These are phyloP conservation scores for Teunomyces panamensis DNA, from an alignment of 805 yeast genomes.

Conservation along the genomic window DNA sequence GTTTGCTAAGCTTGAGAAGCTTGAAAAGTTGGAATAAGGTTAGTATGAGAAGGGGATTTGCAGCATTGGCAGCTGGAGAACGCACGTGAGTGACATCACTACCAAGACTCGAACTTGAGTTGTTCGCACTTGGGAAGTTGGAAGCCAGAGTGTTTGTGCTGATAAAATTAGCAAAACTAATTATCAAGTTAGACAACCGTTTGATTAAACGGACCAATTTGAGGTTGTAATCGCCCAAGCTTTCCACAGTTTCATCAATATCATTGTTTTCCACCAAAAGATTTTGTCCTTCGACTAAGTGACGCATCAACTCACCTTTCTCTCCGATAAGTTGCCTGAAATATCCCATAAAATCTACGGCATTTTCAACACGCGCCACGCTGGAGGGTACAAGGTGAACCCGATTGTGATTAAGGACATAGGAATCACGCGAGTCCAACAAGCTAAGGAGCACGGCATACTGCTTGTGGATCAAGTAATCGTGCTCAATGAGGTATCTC, in stretches of 20 bases:
- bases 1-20: conserved; percentile 33
- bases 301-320: conserved; percentile 36
- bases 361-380: neutral
- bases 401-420: neutral
- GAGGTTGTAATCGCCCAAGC: conserved; percentile 34
- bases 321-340: conserved; percentile 29
- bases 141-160: neutral
- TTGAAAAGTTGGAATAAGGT: conserved; percentile 31
- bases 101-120: neutral
- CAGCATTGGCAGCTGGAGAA: conserved; percentile 6
- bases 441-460: conserved; percentile 20
- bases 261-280: conserved; percentile 6
- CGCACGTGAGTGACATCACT: neutral
- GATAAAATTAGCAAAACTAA: conserved; percentile 29
- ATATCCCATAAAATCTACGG: conserved; percentile 10
- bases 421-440: conserved; percentile 8
- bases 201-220: conserved; percentile 39
- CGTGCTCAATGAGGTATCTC: neutral
- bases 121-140: conserved; percentile 5
- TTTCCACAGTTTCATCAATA: conserved; percentile 24
- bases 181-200: conserved; percentile 26
- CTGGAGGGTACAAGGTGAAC: neutral
- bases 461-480: conserved; percentile 18
- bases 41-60: conserved; percentile 34
- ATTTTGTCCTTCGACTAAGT: conserved; percentile 29